These are phyloP conservation scores for Backusella tarrabulga DNA, from an alignment of 192 early-diverging fungal species.

Conservation along the genomic window DNA sequence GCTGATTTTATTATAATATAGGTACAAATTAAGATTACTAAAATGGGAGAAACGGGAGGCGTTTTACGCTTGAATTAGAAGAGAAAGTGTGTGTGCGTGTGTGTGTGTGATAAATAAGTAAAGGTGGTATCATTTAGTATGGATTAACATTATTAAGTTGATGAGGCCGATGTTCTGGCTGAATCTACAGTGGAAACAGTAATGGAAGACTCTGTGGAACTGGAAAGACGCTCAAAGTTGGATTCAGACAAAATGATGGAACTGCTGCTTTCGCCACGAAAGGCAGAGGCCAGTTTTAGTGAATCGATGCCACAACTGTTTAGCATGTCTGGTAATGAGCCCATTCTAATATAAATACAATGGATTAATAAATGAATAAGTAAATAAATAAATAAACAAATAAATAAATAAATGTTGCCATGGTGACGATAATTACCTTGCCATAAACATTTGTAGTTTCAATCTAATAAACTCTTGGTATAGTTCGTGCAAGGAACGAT, in stretches of 20 bases:
- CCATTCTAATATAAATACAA: conserved; percentile 15
- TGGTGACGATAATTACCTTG: conserved; percentile 13
- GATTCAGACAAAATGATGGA: conserved; percentile 9
- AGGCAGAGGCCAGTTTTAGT: not conserved
- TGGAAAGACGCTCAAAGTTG: conserved; percentile 10
- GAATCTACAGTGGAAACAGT: conserved; percentile 17
- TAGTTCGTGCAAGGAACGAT: conserved; percentile 71
- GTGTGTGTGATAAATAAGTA: not conserved
- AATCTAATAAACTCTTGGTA: conserved; percentile 81
- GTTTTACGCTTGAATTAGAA: not conserved
- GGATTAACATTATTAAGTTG: not conserved
- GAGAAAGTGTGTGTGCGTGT: too few relatives aligned
- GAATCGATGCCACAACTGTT: not conserved
- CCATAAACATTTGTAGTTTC: conserved; percentile 81
- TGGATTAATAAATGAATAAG: not conserved
- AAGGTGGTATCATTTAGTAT: not conserved
- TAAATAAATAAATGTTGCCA: not conserved
- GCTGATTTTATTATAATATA: conserved; percentile 1
- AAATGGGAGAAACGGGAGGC: not conserved
- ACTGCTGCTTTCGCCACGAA: not conserved
- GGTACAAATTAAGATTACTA: conserved; percentile 9
- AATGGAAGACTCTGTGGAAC: conserved; percentile 16
- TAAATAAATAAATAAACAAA: not conserved
- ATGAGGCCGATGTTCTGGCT: conserved; percentile 5
- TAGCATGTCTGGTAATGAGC: conserved; percentile 14